Percentiles rank a stretch among this genome's conserved stretches.
phyloP scores from a whole-genome alignment of 192 early-diverging fungal species.

The Hyaloraphidium curvatum region DNA sequence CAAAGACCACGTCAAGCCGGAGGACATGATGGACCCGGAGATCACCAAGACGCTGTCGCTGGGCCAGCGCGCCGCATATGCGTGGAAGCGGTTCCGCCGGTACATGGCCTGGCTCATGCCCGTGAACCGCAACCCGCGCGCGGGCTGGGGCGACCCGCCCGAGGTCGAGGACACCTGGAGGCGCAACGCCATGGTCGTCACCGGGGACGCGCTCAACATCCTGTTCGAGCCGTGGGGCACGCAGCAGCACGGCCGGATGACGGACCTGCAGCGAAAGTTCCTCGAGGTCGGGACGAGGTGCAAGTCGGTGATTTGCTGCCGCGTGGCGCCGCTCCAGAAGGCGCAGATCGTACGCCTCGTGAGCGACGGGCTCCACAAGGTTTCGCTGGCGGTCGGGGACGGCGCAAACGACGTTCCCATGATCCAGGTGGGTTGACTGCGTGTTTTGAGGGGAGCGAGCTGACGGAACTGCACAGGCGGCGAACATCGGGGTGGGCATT shows the following conservation, averaged over 20 bases:
- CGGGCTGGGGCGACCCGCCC: not conserved
- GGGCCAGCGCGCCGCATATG: not conserved
- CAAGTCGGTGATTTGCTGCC: conserved; percentile 32
- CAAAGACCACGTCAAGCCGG: not conserved
- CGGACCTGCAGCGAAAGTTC: conserved; percentile 22
- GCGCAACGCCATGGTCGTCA: conserved; percentile 6
- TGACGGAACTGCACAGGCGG: not conserved
- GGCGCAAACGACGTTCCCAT: conserved; percentile 43
- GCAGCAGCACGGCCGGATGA: conserved; percentile 6
- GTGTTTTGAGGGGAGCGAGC: not conserved
- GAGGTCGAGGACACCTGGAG: conserved; percentile 4
- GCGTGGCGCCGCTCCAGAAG: conserved; percentile 38
- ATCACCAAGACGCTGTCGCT: conserved; percentile 10
- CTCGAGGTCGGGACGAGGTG: conserved; percentile 17
- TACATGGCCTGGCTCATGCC: too few relatives aligned
- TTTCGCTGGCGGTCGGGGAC: conserved; percentile 32
- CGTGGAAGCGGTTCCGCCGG: not conserved
- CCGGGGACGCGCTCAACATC: conserved; percentile 5
- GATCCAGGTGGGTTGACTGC: conserved; percentile 34
- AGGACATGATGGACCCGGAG: not conserved
- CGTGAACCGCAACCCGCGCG: too few relatives aligned
- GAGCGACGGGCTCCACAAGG: conserved; percentile 11
- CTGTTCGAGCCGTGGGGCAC: conserved; percentile 5
- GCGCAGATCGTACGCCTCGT: conserved; percentile 18
- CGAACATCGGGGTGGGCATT: conserved; percentile 24